Evolutionary conservation across 805 yeast genomes (phyloP).

Genomic region (Pichia membranifaciens): DNA sequence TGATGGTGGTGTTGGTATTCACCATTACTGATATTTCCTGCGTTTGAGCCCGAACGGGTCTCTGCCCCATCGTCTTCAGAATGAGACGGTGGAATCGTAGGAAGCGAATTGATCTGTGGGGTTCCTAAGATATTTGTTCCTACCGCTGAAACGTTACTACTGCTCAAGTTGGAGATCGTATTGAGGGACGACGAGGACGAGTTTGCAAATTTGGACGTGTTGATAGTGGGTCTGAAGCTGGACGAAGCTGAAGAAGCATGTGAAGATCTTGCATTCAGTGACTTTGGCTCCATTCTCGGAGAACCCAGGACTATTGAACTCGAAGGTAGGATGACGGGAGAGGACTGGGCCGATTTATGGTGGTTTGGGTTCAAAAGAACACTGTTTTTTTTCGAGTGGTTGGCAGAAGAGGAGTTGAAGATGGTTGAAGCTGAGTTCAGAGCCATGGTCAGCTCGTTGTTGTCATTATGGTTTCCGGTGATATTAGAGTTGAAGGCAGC

Average conservation of each 20-base stretch:
- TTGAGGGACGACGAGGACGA: background rate
- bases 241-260: background rate
- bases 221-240: background rate
- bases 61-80: background rate
- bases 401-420: conserved; percentile 11
- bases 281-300: conserved; percentile 1
- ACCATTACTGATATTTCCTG: background rate
- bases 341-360: conserved; percentile 27
- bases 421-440: conserved; percentile 9
- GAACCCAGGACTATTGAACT: conserved; percentile 12
- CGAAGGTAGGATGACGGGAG: conserved; percentile 35
- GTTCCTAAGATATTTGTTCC: conserved; percentile 11
- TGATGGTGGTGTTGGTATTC: background rate
- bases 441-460: conserved; percentile 23
- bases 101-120: background rate
- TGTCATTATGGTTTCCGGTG: background rate
- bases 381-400: conserved; percentile 21
- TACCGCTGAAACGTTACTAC: background rate
- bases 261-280: background rate
- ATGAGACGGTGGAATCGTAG: background rate
- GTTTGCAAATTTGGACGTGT: background rate
- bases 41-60: too few relatives aligned
- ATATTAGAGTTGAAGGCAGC: background rate
- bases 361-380: conserved; percentile 30
- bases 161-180: background rate